Evolutionary conservation across 2,329 filamentous ascomycete genomes (phyloP).

Genomic region (Coniochaeta ligniaria): DNA sequence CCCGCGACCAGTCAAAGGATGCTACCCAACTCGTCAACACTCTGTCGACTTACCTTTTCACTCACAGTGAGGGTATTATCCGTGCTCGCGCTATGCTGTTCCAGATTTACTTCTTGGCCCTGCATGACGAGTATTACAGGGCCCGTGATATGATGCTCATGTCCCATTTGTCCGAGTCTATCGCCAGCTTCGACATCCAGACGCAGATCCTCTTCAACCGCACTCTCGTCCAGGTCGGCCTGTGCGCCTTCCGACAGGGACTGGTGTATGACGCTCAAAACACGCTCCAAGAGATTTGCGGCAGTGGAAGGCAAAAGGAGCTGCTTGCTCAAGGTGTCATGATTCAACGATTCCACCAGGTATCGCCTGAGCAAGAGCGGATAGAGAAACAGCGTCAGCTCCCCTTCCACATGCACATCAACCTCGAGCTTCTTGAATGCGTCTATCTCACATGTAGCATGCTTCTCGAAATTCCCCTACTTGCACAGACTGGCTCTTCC

Average conservation of each 20-base stretch:
- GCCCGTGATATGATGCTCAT: conserved; percentile 99
- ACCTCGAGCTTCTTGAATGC: conserved; percentile 94
- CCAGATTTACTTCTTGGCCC: conserved; percentile 96
- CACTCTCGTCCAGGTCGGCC: conserved; percentile 92
- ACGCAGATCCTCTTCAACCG: conserved; percentile 99
- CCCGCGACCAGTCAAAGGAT: conserved; percentile 61
- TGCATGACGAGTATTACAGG: conserved; percentile 97
- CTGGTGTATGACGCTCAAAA: conserved; percentile 97
- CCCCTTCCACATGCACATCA: conserved; percentile 99
- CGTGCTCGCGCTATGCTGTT: conserved; percentile 95
- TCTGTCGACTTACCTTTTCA: conserved; percentile 92
- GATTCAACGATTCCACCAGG: conserved; percentile 93
- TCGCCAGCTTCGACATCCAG: conserved; percentile 91
- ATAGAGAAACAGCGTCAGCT: conserved; percentile 95
- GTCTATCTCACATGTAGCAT: conserved; percentile 99
- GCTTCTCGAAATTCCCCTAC: conserved; percentile 94
- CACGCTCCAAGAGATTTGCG: conserved; percentile 95
- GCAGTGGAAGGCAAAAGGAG: conserved; percentile 96
- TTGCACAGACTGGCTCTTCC: conserved; percentile 93
- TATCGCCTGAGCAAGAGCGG: conserved; percentile 95
- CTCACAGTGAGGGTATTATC: conserved; percentile 90
- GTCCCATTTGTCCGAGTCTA: conserved; percentile 97
- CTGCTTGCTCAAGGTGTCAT: conserved; percentile 95
- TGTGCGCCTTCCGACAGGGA: conserved; percentile 95
- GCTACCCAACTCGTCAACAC: conserved; percentile 71